A percentile compares a stretch with the other conserved stretches of the same genome.
Conservation (phyloP, 2,329 filamentous ascomycete genomes). For the Phialophora tarda region DNA sequence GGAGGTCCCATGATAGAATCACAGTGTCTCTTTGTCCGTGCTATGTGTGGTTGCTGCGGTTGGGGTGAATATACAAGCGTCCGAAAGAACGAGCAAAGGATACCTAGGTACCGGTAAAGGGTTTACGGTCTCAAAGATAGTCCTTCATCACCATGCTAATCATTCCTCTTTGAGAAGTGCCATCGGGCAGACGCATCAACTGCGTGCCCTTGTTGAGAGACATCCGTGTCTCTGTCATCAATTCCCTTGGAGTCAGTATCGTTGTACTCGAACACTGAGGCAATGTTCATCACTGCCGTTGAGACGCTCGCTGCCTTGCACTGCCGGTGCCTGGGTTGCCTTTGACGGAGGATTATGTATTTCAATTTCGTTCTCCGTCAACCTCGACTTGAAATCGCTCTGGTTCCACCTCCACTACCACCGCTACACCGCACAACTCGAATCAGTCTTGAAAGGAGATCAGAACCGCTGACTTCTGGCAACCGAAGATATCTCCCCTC, state of each 20-base stretch:
- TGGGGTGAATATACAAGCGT: background rate
- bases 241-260: background rate
- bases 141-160: background rate
- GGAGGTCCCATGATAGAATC: background rate
- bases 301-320: background rate
- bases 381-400: background rate
- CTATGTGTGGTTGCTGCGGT: background rate
- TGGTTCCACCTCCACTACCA: background rate
- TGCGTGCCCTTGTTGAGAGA: background rate
- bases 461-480: background rate
- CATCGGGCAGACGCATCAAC: background rate
- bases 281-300: background rate
- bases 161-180: background rate
- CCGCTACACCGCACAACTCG: no score
- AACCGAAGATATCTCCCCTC: background rate
- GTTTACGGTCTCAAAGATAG: background rate
- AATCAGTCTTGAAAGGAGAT: background rate
- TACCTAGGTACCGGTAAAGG: background rate
- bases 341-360: background rate
- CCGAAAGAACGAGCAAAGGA: background rate
- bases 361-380: background rate
- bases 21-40: background rate
- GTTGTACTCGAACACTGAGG: background rate
- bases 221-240: background rate
- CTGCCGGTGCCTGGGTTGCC: background rate